Evolutionary conservation across 495 filamentous ascomycete species (phyloP), one percentile per base, ranked within the genome.

Genomic region (Hypoxylon cercidicola): DNA sequence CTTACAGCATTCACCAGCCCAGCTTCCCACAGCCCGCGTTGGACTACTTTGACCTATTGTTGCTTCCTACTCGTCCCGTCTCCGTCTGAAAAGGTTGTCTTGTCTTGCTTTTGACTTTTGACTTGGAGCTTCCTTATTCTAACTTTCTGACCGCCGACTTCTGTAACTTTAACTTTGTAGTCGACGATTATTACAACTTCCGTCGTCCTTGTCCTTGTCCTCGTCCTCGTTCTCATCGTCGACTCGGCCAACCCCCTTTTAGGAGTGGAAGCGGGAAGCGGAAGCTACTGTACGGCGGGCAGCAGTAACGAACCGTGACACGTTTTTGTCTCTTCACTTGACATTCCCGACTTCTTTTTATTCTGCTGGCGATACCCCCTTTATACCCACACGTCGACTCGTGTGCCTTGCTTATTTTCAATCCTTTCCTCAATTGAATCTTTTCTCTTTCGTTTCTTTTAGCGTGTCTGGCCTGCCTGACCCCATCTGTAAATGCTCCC

Each of bases 351-450:
- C 28, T 54, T 69, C 43, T 23, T 56, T 47, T 47, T 51, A 39
- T 51, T 59, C 19, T 64, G 69, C 68, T 68, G 52, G 62, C 69
- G 62, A 72, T 72, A 67, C 65, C 71, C 71, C 71, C 62, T 71
- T 71, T 73, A 69, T 71, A 72, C 62, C 66, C 71, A 65, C 64
- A 66, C 61, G 71, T 68, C 69, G 66, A 69, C 48, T 68, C 64
- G 68, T 70, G 61, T 70, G 65, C 50, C 16, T 74, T 74, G 71
- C 71, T 72, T 73, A 67, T 72, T 69, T 20, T 57, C 63, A 61
- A 61, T 72, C 71, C 65, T 74, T 72, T 56, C 65, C 50, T 68
- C 53, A 60, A 63, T 64, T 69, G 51, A 62, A 67, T 70, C 54
- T 69, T 64, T 64, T 62, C 65, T 69, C 45, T 67, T 64, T 67